A percentile compares a stretch with the other conserved stretches of the same genome.
Conservation (phyloP, 257 asterid genomes). For the Ehretia macrophylla region DNA sequence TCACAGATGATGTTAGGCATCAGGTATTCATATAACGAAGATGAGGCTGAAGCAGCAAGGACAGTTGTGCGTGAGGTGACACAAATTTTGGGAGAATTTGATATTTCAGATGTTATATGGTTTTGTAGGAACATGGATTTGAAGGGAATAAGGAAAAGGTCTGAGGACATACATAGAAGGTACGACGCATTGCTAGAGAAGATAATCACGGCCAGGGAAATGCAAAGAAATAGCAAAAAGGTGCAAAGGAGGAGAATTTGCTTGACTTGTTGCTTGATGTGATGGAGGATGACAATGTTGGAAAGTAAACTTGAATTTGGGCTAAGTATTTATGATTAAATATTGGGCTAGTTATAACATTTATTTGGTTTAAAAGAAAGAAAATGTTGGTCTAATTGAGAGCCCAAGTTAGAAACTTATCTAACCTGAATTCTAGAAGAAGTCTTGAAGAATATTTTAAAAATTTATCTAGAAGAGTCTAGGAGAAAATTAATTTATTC, state of each 20-base stretch:
- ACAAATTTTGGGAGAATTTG: constrained; percentile 54
- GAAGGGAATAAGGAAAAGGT: constrained; percentile 56
- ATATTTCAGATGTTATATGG: constrained; percentile 47
- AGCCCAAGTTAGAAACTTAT: no score
- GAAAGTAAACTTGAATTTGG: no score
- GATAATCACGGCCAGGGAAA: constrained; percentile 37
- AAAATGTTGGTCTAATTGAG: no score
- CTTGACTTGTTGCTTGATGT: constrained; percentile 61
- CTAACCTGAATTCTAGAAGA: no score
- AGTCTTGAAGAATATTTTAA: no score
- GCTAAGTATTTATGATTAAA: no score
- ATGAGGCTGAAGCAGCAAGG: constrained; percentile 38
- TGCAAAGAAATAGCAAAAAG: constrained; percentile 3
- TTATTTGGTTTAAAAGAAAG: no score
- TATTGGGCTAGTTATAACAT: no score
- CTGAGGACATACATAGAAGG: constrained; percentile 42
- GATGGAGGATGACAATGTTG: constrained; percentile 46
- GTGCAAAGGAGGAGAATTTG: constrained; percentile 35
- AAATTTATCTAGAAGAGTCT: no score
- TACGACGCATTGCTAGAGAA: constrained; percentile 53
- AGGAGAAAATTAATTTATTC: no score
- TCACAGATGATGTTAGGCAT: constrained; percentile 46
- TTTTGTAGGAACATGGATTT: constrained; percentile 48
- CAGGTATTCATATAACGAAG: constrained; percentile 42
- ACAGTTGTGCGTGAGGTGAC: constrained; percentile 54